Evolutionary conservation across 257 asterid genomes (phyloP).

Genomic region (Solanum bukasovii): DNA sequence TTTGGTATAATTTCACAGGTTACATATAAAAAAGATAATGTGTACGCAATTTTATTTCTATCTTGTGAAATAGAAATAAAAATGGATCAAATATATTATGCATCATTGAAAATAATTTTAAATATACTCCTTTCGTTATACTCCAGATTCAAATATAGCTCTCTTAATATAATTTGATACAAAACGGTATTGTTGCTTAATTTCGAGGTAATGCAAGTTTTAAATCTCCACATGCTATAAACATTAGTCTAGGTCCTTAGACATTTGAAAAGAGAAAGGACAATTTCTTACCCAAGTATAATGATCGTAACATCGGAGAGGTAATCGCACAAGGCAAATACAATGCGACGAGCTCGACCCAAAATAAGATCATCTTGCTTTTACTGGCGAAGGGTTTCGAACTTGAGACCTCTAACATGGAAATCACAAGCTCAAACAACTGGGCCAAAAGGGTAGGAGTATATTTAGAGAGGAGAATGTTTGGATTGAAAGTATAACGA

Average conservation of each 20-base stretch:
- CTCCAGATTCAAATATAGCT: not conserved
- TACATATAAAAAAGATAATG: accelerated
- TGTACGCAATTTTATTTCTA: not conserved
- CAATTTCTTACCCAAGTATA: too few relatives aligned
- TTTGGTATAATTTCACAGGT: not conserved
- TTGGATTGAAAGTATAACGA: not conserved
- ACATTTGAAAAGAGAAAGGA: too few relatives aligned
- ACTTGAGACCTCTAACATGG: not conserved
- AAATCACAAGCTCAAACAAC: not conserved
- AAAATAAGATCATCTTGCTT: too few relatives aligned
- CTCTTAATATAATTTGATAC: not conserved
- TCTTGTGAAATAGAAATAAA: accelerated
- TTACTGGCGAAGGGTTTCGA: accelerated
- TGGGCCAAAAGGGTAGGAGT: not conserved
- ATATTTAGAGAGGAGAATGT: too few relatives aligned
- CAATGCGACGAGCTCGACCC: too few relatives aligned
- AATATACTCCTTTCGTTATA: accelerated
- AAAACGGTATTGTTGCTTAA: not conserved
- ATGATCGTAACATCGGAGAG: too few relatives aligned
- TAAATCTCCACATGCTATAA: too few relatives aligned
- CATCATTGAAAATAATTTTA: not conserved
- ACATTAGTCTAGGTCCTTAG: too few relatives aligned
- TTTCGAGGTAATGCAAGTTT: not conserved
- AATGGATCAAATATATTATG: not conserved
- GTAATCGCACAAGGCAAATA: too few relatives aligned